These are phyloP conservation scores for Aspergillus intermedius DNA, from an alignment of 2,329 filamentous ascomycete species.

Conservation along the genomic window DNA sequence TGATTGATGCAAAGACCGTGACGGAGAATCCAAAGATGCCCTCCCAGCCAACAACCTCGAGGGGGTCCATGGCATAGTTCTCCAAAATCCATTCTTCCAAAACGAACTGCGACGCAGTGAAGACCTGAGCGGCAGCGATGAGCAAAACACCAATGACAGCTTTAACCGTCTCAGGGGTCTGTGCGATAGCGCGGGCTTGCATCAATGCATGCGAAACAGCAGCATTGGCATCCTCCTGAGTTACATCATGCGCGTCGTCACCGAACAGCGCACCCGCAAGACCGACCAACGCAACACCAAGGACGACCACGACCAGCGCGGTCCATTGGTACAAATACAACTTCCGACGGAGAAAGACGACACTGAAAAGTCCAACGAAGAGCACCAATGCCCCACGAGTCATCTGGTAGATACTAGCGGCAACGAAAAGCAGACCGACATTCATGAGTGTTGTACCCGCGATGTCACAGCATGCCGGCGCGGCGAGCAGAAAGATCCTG, in stretches of 20 bases:
- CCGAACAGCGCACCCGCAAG: conserved; percentile 78
- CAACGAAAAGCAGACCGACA: conserved; percentile 84
- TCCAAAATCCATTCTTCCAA: conserved; percentile 89
- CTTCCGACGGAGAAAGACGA: conserved; percentile 75
- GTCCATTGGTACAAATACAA: conserved; percentile 89
- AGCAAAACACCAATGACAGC: conserved; percentile 79
- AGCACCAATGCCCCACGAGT: conserved; percentile 88
- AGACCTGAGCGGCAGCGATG: conserved; percentile 91
- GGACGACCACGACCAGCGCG: conserved; percentile 76
- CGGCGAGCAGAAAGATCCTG: conserved; percentile 66
- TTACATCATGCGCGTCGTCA: conserved; percentile 42
- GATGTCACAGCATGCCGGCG: conserved; percentile 90
- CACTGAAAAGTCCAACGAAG: conserved; percentile 92
- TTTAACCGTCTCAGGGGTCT: conserved; percentile 53
- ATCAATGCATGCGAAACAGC: conserved; percentile 37
- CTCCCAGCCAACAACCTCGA: conserved; percentile 93
- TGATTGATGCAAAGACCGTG: conserved; percentile 70
- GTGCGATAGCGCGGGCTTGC: conserved; percentile 35
- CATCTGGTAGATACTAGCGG: conserved; percentile 98
- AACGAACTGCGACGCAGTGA: conserved; percentile 94
- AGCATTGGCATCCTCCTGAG: conserved; percentile 20
- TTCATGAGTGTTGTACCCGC: conserved; percentile 97
- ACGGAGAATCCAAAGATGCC: conserved; percentile 82
- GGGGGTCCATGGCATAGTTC: conserved; percentile 70
- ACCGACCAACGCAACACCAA: conserved; percentile 83